phyloP scores from a whole-genome alignment of 2,329 filamentous ascomycete species.

The Trichoderma arundinaceum region DNA sequence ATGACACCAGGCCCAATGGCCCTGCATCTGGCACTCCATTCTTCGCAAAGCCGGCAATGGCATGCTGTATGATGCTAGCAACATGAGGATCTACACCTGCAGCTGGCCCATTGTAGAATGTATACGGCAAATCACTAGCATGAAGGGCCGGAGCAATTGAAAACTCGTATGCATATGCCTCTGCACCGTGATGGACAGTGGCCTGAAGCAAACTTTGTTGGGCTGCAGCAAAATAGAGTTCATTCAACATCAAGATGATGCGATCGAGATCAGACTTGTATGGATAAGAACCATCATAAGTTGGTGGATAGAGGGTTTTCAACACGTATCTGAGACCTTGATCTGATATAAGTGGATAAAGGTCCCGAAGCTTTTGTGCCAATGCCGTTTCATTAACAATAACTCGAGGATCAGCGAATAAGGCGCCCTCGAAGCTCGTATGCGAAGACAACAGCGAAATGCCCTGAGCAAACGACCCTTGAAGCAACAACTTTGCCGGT shows the following conservation, averaged over 20 bases:
- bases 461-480: background rate
- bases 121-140: background rate
- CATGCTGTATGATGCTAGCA: background rate
- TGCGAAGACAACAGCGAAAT: background rate
- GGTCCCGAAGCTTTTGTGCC: background rate
- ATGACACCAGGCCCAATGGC: background rate
- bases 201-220: background rate
- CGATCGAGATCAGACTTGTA: background rate
- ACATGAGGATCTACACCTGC: background rate
- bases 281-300: background rate
- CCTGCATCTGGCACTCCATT: background rate
- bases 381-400: background rate
- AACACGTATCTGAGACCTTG: background rate
- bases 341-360: background rate
- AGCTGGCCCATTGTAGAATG: background rate
- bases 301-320: background rate
- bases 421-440: background rate
- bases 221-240: background rate
- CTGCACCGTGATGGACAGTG: background rate
- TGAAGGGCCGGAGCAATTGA: background rate
- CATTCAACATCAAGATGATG: background rate
- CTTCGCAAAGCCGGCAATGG: slow-evolving; percentile 12
- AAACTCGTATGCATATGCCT: background rate
- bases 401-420: background rate
- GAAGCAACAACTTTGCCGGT: background rate